These are phyloP conservation scores for Pythium rhizo-oryzae DNA, from an alignment of 352 stramenopile species.

Conservation along the genomic window DNA sequence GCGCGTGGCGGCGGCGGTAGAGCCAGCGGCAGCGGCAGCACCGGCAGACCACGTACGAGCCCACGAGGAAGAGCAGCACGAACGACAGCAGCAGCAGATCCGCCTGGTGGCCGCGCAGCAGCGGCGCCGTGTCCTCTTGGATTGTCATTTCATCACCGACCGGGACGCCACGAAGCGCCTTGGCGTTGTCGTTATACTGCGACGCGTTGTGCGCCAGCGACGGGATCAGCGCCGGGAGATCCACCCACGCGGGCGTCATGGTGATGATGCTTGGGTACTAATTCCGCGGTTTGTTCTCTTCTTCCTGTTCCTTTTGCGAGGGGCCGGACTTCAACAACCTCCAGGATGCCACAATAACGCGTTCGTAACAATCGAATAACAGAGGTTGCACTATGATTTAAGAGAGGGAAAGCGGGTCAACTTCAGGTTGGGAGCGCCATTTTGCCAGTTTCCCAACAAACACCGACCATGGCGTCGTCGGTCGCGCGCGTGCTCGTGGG, in stretches of 20 bases:
- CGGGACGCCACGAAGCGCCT: not conserved
- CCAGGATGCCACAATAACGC: not conserved
- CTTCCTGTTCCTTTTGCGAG: not conserved
- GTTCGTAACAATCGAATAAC: constrained; percentile 21
- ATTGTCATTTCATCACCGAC: not conserved
- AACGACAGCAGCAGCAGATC: constrained; percentile 45
- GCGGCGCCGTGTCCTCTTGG: constrained; percentile 6
- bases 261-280: not conserved
- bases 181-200: not conserved
- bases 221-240: constrained; percentile 20
- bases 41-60: constrained; percentile 55
- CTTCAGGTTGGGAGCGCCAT: too few species aligned
- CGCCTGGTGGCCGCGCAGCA: constrained; percentile 33
- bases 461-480: not conserved
- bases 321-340: constrained; percentile 22
- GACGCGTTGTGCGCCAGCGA: not conserved
- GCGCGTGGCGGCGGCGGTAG: not conserved
- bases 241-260: constrained; percentile 18
- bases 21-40: constrained; percentile 47
- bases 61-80: constrained; percentile 48
- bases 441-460: not conserved
- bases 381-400: not conserved
- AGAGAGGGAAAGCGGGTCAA: not conserved
- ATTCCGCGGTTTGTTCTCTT: not conserved
- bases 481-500: constrained; percentile 42